A percentile compares a stretch with the other conserved stretches of the same genome.
phyloP scores from a whole-genome alignment of 2,329 filamentous ascomycete species.

The Zelopaecilomyces penicillatus region DNA sequence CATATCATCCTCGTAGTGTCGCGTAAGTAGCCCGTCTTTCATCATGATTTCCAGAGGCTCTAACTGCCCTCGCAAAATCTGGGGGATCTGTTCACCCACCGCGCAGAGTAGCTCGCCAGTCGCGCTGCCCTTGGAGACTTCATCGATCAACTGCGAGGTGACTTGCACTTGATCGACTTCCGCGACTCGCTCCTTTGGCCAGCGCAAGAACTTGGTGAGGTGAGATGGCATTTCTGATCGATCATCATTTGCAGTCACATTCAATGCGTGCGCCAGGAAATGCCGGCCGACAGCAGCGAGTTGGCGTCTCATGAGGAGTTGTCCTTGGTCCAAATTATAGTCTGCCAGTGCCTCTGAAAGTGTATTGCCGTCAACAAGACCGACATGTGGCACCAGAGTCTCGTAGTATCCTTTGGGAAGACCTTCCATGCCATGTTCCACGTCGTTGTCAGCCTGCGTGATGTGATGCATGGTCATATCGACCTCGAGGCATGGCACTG shows the following conservation, averaged over 20 bases:
- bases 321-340: not conserved
- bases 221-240: not conserved
- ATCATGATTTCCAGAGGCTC: slow-evolving; percentile 21
- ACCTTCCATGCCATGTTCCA: not conserved
- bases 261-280: not conserved
- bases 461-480: not conserved
- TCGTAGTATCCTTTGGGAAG: not conserved
- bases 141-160: slow-evolving; percentile 3
- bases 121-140: slow-evolving; percentile 9
- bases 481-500: not conserved
- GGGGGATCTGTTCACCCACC: slow-evolving; percentile 15
- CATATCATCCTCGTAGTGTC: slow-evolving; percentile 7
- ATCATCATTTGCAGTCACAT: not conserved
- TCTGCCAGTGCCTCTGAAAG: not conserved
- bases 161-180: not conserved
- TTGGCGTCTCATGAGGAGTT: not conserved
- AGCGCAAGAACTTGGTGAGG: not conserved
- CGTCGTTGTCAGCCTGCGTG: not conserved
- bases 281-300: not conserved
- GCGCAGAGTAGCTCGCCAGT: slow-evolving; percentile 16
- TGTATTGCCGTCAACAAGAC: not conserved
- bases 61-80: slow-evolving; percentile 16
- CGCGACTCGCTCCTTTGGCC: not conserved
- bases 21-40: slow-evolving; percentile 17
- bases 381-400: not conserved